Percentiles rank a stretch among this genome's conserved stretches.
Conservation (phyloP, 108 stramenopile genomes). For the Nannochloropsis gaditana region DNA sequence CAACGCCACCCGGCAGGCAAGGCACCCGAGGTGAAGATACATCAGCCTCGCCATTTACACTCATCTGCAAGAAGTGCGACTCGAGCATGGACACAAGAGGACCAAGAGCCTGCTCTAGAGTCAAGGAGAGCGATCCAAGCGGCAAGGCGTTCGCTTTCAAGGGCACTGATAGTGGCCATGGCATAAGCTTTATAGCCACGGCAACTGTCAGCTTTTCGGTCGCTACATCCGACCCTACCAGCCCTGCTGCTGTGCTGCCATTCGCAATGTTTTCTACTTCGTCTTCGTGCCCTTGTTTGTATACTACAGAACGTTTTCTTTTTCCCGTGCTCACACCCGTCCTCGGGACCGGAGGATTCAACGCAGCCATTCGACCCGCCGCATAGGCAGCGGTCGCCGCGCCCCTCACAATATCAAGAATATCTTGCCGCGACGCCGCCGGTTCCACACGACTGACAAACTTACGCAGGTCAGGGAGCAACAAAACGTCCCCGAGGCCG, state of each 20-base stretch:
- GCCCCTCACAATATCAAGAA: not conserved
- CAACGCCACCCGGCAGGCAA: too few species aligned
- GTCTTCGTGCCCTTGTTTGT: not conserved
- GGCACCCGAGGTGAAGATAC: too few species aligned
- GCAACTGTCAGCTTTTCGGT: not conserved
- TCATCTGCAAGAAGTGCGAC: not conserved
- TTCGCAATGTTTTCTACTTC: not conserved
- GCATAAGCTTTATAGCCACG: not conserved
- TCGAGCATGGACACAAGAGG: constrained; percentile 16
- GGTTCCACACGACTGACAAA: not conserved
- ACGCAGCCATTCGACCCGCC: not conserved
- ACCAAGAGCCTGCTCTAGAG: not conserved
- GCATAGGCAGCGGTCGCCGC: not conserved
- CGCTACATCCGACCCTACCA: too few species aligned
- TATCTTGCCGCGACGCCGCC: not conserved
- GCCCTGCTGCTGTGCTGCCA: not conserved
- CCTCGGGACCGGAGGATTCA: not conserved
- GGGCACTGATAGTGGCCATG: not conserved
- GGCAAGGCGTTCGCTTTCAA: not conserved
- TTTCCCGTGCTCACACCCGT: too few species aligned
- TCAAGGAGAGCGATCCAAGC: not conserved
- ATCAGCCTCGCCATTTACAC: too few species aligned
- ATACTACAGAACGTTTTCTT: not conserved
- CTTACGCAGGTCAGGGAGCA: not conserved
- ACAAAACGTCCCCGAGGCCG: not conserved